Evolutionary conservation across 257 asterid species (phyloP).

Genomic region (Parsonsia alboflavescens): DNA sequence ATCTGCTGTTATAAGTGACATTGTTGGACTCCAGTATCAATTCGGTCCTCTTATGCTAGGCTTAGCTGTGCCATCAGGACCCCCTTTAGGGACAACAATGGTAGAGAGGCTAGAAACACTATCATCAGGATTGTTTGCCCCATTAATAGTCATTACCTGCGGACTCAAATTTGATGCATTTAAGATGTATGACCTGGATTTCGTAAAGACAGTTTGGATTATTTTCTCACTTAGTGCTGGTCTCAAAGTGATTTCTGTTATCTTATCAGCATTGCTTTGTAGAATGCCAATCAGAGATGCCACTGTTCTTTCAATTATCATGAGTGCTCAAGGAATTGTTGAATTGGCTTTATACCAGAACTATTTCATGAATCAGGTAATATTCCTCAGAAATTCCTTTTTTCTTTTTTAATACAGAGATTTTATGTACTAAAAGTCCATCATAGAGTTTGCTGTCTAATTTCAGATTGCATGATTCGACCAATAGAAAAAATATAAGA

Average conservation of each 20-base stretch:
- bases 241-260: constrained; percentile 29
- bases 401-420: neutral
- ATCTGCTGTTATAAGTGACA: constrained; percentile 42
- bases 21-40: constrained; percentile 52
- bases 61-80: constrained; percentile 59
- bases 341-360: constrained; percentile 48
- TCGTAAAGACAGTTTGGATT: constrained; percentile 21
- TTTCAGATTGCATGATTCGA: neutral
- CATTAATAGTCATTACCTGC: constrained; percentile 48
- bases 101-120: constrained; percentile 55
- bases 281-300: constrained; percentile 58
- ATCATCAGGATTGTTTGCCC: constrained; percentile 51
- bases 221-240: constrained; percentile 6
- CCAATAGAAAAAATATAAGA: neutral
- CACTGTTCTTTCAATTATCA: constrained; percentile 47
- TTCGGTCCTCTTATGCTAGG: constrained; percentile 64
- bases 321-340: constrained; percentile 67
- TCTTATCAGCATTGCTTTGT: constrained; percentile 44
- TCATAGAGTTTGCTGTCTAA: neutral
- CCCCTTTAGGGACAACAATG: constrained; percentile 67
- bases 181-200: constrained; percentile 36
- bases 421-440: neutral
- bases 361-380: constrained; percentile 48
- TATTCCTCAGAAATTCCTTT: neutral
- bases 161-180: constrained; percentile 50